These are phyloP conservation scores for Paecilomyces formosus DNA, from an alignment of 2,329 filamentous ascomycete species.

Conservation along the genomic window DNA sequence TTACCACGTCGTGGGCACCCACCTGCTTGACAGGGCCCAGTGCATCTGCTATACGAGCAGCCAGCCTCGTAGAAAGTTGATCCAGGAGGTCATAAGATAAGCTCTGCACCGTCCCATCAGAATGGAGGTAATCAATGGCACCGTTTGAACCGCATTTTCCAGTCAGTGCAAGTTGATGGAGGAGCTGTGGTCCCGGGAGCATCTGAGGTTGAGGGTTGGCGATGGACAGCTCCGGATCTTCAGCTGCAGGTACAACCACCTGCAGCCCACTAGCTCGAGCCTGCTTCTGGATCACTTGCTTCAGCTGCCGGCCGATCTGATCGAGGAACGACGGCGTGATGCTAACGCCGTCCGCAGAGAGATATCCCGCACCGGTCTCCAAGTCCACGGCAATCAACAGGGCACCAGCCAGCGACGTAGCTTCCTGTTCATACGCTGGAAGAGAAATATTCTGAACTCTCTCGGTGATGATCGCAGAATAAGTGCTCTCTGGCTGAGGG, in stretches of 20 bases:
- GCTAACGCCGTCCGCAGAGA: constrained; percentile 16
- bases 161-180: constrained; percentile 56
- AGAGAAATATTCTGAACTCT: neutral
- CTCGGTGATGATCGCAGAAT: neutral
- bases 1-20: constrained; percentile 31
- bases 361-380: constrained; percentile 12
- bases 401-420: constrained; percentile 6
- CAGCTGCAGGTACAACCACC: constrained; percentile 6
- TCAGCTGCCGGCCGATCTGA: constrained; percentile 22
- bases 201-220: constrained; percentile 48
- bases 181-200: constrained; percentile 48
- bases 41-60: constrained; percentile 39
- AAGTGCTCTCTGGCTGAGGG: neutral
- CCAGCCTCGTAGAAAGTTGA: constrained; percentile 48
- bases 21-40: constrained; percentile 13
- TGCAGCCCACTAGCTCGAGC: constrained; percentile 9
- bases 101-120: constrained; percentile 37
- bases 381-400: constrained; percentile 18
- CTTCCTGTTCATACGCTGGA: neutral
- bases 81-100: constrained; percentile 61
- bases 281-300: constrained; percentile 17
- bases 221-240: constrained; percentile 41
- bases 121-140: constrained; percentile 59
- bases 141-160: constrained; percentile 21
- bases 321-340: constrained; percentile 16